Evolutionary conservation across 352 stramenopile species (phyloP).

Genomic region (Pythium rishiriense): DNA sequence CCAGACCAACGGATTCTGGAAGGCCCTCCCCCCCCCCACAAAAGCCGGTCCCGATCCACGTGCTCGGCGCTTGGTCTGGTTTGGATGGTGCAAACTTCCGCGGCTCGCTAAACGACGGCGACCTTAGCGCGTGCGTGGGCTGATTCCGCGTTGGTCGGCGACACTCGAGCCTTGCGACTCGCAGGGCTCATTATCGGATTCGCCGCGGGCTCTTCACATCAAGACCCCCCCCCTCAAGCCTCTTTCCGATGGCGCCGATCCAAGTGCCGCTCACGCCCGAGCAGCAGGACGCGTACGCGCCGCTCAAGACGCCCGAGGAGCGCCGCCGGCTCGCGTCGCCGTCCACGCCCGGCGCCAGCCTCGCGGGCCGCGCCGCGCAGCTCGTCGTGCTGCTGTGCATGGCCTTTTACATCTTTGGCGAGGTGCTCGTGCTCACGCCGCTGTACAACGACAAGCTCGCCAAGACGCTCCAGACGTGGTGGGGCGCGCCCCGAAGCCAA

Average conservation of each 20-base stretch:
- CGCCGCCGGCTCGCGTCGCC: not conserved
- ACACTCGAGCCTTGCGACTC: too few species aligned
- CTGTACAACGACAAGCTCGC: constrained; percentile 24
- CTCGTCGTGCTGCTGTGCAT: constrained; percentile 20
- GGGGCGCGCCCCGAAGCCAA: constrained; percentile 24
- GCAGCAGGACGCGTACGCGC: constrained; percentile 14
- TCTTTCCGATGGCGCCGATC: constrained; percentile 6
- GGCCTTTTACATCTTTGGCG: constrained; percentile 32
- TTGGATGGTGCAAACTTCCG: constrained; percentile 8
- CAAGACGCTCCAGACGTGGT: constrained; percentile 29
- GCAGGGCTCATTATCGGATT: constrained; percentile 15
- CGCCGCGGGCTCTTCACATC: not conserved
- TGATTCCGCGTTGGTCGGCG: too few species aligned
- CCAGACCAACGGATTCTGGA: constrained; percentile 11
- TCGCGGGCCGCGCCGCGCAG: not conserved
- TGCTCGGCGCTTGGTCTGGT: not conserved
- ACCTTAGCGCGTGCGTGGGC: too few species aligned
- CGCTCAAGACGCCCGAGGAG: constrained; percentile 15
- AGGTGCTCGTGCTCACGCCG: constrained; percentile 31
- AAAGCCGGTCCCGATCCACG: too few species aligned
- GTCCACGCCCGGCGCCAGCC: not conserved
- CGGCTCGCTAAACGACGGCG: too few species aligned
- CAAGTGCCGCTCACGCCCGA: constrained; percentile 16
- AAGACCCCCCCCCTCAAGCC: not conserved
- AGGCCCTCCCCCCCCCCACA: too few species aligned